phyloP scores from a whole-genome alignment of 495 filamentous ascomycete species.

The Amphirosellinia nigrospora region DNA sequence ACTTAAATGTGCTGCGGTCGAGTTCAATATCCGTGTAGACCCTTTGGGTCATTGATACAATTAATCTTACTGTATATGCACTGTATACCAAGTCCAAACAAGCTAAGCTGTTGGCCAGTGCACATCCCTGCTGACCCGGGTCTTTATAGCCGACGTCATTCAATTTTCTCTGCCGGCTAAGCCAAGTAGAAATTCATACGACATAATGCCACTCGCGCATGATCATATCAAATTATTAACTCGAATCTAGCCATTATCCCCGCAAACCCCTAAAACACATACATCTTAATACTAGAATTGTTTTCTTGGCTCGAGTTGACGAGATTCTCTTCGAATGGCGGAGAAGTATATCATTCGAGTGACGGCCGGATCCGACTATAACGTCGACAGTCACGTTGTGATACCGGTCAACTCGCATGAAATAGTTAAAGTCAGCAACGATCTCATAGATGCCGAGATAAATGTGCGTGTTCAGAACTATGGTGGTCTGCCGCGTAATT shows the following conservation, averaged over 20 bases:
- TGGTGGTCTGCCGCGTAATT: slow-evolving; percentile 62
- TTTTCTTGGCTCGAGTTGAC: too few relatives aligned
- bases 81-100: neutral
- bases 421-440: slow-evolving; percentile 62
- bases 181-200: neutral
- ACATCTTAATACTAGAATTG: too few relatives aligned
- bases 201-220: neutral
- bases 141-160: slow-evolving; percentile 15
- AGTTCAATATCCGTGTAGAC: neutral
- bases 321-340: slow-evolving; percentile 47
- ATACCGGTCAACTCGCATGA: slow-evolving; percentile 74
- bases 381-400: slow-evolving; percentile 65
- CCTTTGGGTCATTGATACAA: neutral
- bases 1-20: neutral
- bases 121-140: slow-evolving; percentile 3
- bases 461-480: slow-evolving; percentile 71
- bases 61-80: neutral
- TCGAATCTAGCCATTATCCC: too few relatives aligned
- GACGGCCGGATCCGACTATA: slow-evolving; percentile 77
- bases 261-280: too few relatives aligned
- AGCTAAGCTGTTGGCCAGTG: neutral
- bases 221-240: too few relatives aligned
- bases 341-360: slow-evolving; percentile 73
- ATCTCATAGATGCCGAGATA: slow-evolving; percentile 65
- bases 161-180: slow-evolving; percentile 8